phyloP scores from a whole-genome alignment of 345 rosid species.

The Xanthoceras sorbifolium region DNA sequence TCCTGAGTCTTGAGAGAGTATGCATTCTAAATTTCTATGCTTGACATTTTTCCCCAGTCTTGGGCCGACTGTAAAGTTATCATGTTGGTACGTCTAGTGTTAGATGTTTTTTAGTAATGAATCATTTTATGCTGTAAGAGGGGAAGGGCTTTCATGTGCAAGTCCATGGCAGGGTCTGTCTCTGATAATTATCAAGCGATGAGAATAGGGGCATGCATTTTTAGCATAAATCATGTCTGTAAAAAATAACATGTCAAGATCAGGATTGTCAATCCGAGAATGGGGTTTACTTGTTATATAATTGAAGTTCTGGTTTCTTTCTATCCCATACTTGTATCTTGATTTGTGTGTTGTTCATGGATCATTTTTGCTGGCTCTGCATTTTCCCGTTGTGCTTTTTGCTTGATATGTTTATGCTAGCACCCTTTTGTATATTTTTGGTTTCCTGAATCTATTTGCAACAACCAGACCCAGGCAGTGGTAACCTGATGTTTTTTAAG shows the following conservation, averaged over 20 bases:
- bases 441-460: background rate
- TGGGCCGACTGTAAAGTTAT: background rate
- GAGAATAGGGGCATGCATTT: background rate
- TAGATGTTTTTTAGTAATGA: background rate
- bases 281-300: background rate
- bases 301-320: background rate
- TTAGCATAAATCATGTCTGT: background rate
- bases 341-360: background rate
- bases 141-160: background rate
- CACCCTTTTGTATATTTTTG: background rate
- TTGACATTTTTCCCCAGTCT: no score
- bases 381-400: background rate
- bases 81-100: background rate
- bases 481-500: background rate
- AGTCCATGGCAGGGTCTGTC: background rate
- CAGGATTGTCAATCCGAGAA: background rate
- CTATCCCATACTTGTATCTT: background rate
- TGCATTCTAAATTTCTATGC: no score
- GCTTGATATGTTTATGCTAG: background rate
- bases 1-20: no score
- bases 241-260: background rate
- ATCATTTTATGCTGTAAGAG: background rate
- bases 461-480: background rate
- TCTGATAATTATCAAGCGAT: background rate
- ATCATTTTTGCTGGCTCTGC: background rate